phyloP scores from a whole-genome alignment of 805 yeast species.

The Wickerhamiella occidentalis region DNA sequence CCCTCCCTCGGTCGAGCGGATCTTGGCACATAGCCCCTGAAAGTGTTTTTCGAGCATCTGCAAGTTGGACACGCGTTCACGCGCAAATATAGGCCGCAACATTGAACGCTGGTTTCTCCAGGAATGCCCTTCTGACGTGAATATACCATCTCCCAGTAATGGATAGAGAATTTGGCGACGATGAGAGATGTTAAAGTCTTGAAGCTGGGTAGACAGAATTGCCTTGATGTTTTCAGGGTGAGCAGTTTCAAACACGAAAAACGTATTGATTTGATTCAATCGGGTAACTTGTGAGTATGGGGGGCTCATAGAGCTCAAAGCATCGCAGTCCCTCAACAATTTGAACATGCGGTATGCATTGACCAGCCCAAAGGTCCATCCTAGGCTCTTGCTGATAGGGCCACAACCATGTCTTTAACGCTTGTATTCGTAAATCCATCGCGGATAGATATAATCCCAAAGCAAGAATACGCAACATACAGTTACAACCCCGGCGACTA shows the following conservation, averaged over 20 bases:
- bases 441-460: constrained; percentile 11
- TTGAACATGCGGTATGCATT: not conserved
- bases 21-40: not conserved
- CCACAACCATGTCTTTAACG: constrained; percentile 2
- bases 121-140: constrained; percentile 26
- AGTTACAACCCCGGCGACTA: not conserved
- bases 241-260: constrained; percentile 15
- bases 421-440: constrained; percentile 8
- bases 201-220: constrained; percentile 25
- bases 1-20: not conserved
- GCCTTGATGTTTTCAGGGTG: constrained; percentile 28
- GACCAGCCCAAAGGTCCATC: constrained; percentile 10
- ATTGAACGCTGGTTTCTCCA: constrained; percentile 28
- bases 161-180: constrained; percentile 23
- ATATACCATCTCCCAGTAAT: constrained; percentile 27
- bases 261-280: not conserved
- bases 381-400: not conserved
- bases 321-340: not conserved
- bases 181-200: constrained; percentile 24
- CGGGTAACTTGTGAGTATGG: not conserved
- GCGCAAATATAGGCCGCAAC: constrained; percentile 27
- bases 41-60: constrained; percentile 21
- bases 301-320: not conserved
- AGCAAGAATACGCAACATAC: no score
- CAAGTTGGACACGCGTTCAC: constrained; percentile 22